A percentile compares a stretch with the other conserved stretches of the same genome.
phyloP scores from a whole-genome alignment of 768 basidiomycete species.

The Leccinum ochraceum region DNA sequence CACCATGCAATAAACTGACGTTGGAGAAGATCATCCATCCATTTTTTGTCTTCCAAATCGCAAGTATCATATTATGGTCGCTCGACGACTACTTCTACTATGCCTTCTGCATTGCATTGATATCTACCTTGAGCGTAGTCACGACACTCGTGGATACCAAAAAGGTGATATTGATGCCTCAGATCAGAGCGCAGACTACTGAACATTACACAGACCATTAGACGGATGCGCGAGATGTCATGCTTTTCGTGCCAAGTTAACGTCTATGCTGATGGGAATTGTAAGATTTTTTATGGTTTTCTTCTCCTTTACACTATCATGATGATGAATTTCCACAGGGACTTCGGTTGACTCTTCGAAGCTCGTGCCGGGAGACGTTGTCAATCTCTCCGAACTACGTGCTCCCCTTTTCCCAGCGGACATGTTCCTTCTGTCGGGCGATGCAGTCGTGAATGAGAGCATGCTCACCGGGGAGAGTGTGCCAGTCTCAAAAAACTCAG shows the following conservation, averaged over 20 bases:
- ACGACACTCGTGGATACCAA: conserved; percentile 92
- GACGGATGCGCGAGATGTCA: conserved; percentile 96
- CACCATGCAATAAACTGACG: conserved; percentile 3
- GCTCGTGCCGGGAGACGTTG: conserved; percentile 89
- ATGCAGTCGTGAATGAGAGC: conserved; percentile 97
- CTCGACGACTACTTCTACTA: conserved; percentile 97
- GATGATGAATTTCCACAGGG: conserved; percentile 49
- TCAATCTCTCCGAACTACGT: conserved; percentile 81
- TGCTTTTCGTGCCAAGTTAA: conserved; percentile 78
- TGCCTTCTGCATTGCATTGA: conserved; percentile 93
- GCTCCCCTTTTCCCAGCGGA: conserved; percentile 84
- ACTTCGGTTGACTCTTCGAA: conserved; percentile 66
- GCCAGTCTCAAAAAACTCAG: conserved; percentile 88
- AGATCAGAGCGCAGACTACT: conserved; percentile 1
- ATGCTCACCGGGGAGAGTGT: conserved; percentile 99
- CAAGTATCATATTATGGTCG: conserved; percentile 92
- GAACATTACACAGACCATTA: conserved; percentile 64
- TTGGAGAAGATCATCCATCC: conserved; percentile 82
- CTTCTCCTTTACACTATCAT: neutral
- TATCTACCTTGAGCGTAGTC: conserved; percentile 79
- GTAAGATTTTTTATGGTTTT: conserved; percentile 44
- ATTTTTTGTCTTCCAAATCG: conserved; percentile 98
- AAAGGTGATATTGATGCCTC: conserved; percentile 51
- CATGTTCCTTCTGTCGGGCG: conserved; percentile 89
- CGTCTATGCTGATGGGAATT: conserved; percentile 75